Base-by-base conservation (phyloP, 225 moss, liverwort and hornwort species). In the Anthoceros angustus region DNA sequence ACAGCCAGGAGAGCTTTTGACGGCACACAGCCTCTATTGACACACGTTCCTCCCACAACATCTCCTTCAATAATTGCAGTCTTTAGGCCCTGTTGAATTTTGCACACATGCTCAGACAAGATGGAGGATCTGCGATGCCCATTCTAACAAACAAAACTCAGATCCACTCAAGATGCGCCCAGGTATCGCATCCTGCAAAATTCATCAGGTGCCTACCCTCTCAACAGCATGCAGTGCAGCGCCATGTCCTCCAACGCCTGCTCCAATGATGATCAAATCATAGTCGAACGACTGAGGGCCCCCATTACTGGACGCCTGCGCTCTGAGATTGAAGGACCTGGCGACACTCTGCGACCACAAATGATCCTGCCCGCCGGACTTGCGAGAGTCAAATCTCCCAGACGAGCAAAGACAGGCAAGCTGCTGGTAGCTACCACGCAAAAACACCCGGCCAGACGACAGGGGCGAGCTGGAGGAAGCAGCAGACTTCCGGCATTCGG, bases 61-160 rank as follows among this genome's bases (percentile, higher is more conserved):
- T 98, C 95, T 49, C 95, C 95, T 74, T 98, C 95, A 15, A 98
- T 89, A 65, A 98, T 98, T 61, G 88, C 95, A 0, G 95, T 98
- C 74, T 92, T 98, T 46, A 98, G 70, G 9, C 95, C 95, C 94
- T 93, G 76, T 63, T 62, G 5, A 39, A 16, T 64, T 64, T 41
- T 3, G 3, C 21, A 16, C 50, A 21, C 16, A 21, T 55, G 1
- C 21, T 55, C 50, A 55, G 3, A 21, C 16, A 21, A 55, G 50
- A 16, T 16, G 3, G 50, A 55, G 21, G 21, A 15, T 55, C 16
- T 55, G 16, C 18, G 21, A 21, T 3, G 2, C 38, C 24, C 24
- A 5, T 20, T 64, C 38, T 64, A 12, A 20, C 38, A 25, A 14
- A 64, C 21, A 3, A 67, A 63, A 12, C 0, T 64, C 65, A n/a